phyloP scores from a whole-genome alignment of 805 yeast species.

The Candida ovalis region DNA sequence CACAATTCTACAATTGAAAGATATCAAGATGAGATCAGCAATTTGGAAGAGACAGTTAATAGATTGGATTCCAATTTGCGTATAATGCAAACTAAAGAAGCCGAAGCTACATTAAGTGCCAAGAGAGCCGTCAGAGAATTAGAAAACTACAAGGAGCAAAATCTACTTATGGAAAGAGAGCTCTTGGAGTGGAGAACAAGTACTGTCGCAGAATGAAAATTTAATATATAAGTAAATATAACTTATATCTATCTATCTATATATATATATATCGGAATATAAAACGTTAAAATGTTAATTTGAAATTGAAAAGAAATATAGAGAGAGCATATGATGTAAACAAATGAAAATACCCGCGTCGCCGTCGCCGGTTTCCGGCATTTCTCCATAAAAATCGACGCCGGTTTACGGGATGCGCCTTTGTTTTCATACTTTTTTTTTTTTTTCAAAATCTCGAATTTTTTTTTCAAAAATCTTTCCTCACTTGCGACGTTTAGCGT shows the following conservation, averaged over 20 bases:
- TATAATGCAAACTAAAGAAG: conserved; percentile 40
- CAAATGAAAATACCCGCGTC: neutral
- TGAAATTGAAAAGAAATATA: neutral
- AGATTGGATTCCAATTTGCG: conserved; percentile 43
- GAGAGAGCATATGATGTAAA: neutral
- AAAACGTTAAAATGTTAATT: too few species aligned
- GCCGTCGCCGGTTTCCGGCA: neutral
- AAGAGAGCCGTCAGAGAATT: conserved; percentile 55
- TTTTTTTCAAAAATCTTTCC: neutral
- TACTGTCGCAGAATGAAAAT: conserved; percentile 2
- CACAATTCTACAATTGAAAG: conserved; percentile 47
- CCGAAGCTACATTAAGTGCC: conserved; percentile 39
- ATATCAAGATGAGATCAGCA: conserved; percentile 57
- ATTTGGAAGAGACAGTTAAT: conserved; percentile 47
- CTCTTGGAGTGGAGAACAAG: conserved; percentile 48
- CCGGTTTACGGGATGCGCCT: neutral
- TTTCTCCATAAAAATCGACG: neutral
- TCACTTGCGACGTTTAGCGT: neutral
- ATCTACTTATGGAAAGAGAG: conserved; percentile 53
- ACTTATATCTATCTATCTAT: too few species aligned
- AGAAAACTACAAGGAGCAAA: conserved; percentile 49
- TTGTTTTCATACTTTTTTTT: too few species aligned
- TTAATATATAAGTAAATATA: neutral
- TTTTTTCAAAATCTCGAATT: neutral
- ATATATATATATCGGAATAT: too few species aligned